Percentiles rank a stretch among this genome's conserved stretches.
Conservation (phyloP, 768 basidiomycete species). For the Vishniacozyma victoriae region DNA sequence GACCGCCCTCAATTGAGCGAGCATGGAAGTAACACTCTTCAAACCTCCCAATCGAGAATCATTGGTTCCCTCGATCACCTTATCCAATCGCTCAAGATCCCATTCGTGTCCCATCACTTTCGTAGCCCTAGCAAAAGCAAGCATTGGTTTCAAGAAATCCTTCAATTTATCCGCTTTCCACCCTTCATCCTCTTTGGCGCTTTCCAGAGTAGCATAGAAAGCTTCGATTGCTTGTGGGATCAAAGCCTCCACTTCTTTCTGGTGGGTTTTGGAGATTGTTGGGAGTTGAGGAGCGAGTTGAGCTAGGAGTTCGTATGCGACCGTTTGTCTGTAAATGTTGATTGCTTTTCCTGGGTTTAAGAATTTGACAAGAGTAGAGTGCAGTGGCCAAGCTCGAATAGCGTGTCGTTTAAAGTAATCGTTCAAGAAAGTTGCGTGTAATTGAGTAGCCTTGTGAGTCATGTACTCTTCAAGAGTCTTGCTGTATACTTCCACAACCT, state of each 20-base stretch:
- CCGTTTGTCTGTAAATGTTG: slow-evolving; percentile 70
- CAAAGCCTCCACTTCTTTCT: slow-evolving; percentile 53
- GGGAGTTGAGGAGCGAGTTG: slow-evolving; percentile 58
- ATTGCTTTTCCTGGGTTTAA: slow-evolving; percentile 55
- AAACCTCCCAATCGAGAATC: slow-evolving; percentile 59
- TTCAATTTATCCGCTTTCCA: slow-evolving; percentile 65
- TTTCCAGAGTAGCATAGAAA: slow-evolving; percentile 52
- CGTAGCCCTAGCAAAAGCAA: slow-evolving; percentile 62
- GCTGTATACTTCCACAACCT: slow-evolving; percentile 57
- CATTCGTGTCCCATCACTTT: slow-evolving; percentile 55
- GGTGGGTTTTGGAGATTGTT: slow-evolving; percentile 41
- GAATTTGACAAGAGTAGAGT: slow-evolving; percentile 57
- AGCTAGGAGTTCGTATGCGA: slow-evolving; percentile 68
- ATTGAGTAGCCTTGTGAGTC: slow-evolving; percentile 69
- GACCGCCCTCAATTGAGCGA: slow-evolving; percentile 57
- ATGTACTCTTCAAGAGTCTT: slow-evolving; percentile 68
- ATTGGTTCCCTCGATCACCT: slow-evolving; percentile 52
- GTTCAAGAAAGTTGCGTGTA: slow-evolving; percentile 68
- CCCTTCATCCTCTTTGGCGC: slow-evolving; percentile 10
- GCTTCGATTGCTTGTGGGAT: slow-evolving; percentile 54
- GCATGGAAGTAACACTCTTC: slow-evolving; percentile 58
- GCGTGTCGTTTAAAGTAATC: slow-evolving; percentile 69
- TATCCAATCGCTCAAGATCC: slow-evolving; percentile 58
- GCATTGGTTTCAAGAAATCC: slow-evolving; percentile 67
- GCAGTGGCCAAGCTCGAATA: slow-evolving; percentile 60